Base-by-base conservation (phyloP, 805 yeast species). In the Zygoascus flipseniorum region DNA sequence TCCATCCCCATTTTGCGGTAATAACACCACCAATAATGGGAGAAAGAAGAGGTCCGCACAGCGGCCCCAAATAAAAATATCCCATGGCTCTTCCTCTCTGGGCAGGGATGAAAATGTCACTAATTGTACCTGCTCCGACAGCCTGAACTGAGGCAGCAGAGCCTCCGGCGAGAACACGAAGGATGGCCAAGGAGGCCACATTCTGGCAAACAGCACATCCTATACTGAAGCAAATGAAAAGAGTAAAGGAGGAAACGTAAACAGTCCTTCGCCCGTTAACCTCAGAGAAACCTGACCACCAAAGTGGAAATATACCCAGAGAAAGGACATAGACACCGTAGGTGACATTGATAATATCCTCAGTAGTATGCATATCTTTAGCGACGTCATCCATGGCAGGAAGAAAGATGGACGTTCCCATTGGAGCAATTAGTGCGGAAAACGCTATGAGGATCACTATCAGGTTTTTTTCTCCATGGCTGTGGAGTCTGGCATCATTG, bases 251-350 rank as follows among this genome's bases (percentile, higher is more conserved):
- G 3, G 82, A 61, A 19, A 89, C 68, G 65, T 88, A 88, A 19
- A 88, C 82, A 1, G 82, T 74, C 52, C 96, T 70, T 59, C 96
- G 73, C 1, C 96, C 96, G 57, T 78, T 77, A 51, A 75, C 68
- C 64, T 89, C 96, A 43, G 89, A 81, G 54, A 86, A 76, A 9
- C 84, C 79, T 6, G 92, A 83, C 95, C 96, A 89, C 93, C 95
- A 88, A 46, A 89, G 64, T 1, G 96, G 96, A 61, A 86, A 81
- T 1, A 89, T 72, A 14, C 96, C 96, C 37, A 89, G 63, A 0
- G 89, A 74, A 13, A 87, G 63, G 28, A 87, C 68, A 64, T 87
- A 89, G 11, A 88, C 76, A 59, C 96, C 96, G 50, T 87, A 88
- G 1, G 92, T 81, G 16, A 88, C 75, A 62, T 87, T 88, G 26